Percentiles rank a stretch among this genome's conserved stretches.
These are phyloP conservation scores for Metarhizium guizhouense DNA, from an alignment of 2,329 filamentous ascomycete species.

Conservation along the genomic window DNA sequence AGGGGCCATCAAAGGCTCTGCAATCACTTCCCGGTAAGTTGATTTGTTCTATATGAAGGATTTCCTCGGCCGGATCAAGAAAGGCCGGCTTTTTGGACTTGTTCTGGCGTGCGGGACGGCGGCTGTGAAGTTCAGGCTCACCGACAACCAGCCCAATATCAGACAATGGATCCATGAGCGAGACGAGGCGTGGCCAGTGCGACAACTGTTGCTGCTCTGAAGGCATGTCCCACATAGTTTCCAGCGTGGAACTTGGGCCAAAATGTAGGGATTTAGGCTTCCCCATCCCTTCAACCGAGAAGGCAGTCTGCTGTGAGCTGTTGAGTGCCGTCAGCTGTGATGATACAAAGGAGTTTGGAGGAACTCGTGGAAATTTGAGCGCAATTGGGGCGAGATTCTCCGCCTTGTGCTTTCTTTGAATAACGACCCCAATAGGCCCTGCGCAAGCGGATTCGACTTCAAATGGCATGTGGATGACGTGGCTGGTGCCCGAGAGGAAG, in stretches of 20 bases:
- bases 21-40: conserved; percentile 41
- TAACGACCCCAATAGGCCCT: conserved; percentile 71
- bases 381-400: conserved; percentile 42
- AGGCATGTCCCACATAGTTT: conserved; percentile 48
- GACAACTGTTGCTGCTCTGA: conserved; percentile 40
- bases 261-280: conserved; percentile 46
- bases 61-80: conserved; percentile 69
- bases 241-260: conserved; percentile 43
- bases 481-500: conserved; percentile 77
- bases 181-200: conserved; percentile 68
- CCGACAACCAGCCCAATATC: conserved; percentile 78
- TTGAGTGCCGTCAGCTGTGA: conserved; percentile 52
- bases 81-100: conserved; percentile 39
- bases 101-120: conserved; percentile 20
- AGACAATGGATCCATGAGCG: conserved; percentile 74
- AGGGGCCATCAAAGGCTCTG: conserved; percentile 31
- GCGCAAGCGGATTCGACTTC: conserved; percentile 84
- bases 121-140: conserved; percentile 33
- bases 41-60: conserved; percentile 69
- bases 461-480: conserved; percentile 89
- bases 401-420: conserved; percentile 66
- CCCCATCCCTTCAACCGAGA: conserved; percentile 49
- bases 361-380: conserved; percentile 51
- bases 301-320: conserved; percentile 39
- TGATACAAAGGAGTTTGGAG: conserved; percentile 76